phyloP scores from a whole-genome alignment of 331 rosid species.

The Arachis monticola region DNA sequence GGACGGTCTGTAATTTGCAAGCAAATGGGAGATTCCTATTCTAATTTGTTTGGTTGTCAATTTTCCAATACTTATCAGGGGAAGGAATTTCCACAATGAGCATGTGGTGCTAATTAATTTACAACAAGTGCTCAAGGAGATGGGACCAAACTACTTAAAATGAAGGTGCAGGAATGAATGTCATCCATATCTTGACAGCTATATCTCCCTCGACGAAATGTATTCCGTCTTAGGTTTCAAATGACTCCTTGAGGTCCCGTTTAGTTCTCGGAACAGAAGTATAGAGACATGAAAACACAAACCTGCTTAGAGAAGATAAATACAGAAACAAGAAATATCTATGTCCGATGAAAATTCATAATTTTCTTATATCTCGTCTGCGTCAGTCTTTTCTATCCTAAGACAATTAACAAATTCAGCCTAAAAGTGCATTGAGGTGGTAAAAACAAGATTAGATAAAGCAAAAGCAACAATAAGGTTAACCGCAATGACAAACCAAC shows the following conservation, averaged over 20 bases:
- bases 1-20: slow-evolving; percentile 19
- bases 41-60: slow-evolving; percentile 20
- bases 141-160: slow-evolving; percentile 15
- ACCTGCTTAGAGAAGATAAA: no score
- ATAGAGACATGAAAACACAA: no score
- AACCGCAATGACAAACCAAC: slow-evolving; percentile 34
- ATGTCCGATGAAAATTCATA: no score
- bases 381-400: no score
- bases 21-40: slow-evolving; percentile 27
- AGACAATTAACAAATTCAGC: no score
- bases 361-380: no score
- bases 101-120: slow-evolving; percentile 19
- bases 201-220: slow-evolving; percentile 5
- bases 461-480: slow-evolving; percentile 12
- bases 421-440: slow-evolving; percentile 2
- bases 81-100: not conserved
- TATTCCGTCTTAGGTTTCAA: slow-evolving; percentile 31
- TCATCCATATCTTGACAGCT: slow-evolving; percentile 33
- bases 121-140: not conserved
- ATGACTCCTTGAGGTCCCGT: not conserved
- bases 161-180: slow-evolving; percentile 4
- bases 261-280: no score
- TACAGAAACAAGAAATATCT: no score
- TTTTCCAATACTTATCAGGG: slow-evolving; percentile 2
- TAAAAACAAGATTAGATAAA: slow-evolving; percentile 28